These are phyloP conservation scores for Penicillium fuscoglaucum DNA, from an alignment of 2,329 filamentous ascomycete genomes.

Conservation along the genomic window DNA sequence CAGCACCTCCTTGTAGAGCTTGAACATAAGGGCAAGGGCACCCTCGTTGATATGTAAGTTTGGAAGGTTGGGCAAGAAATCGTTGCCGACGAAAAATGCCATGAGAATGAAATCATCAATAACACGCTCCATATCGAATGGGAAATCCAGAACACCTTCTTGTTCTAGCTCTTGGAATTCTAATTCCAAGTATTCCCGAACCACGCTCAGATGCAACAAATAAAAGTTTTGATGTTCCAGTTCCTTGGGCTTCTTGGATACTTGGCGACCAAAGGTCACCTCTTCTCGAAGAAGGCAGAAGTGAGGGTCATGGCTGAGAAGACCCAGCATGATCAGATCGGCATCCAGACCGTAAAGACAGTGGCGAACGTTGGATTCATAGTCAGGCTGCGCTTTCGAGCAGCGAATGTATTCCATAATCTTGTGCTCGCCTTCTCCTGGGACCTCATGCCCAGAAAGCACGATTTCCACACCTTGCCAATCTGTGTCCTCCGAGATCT, in stretches of 20 bases:
- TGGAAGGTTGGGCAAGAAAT: slow-evolving; percentile 95
- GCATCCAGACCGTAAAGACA: slow-evolving; percentile 97
- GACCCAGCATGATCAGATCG: slow-evolving; percentile 96
- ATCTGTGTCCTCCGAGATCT: slow-evolving; percentile 92
- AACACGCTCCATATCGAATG: slow-evolving; percentile 90
- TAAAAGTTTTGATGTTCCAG: slow-evolving; percentile 99
- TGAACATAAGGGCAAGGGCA: slow-evolving; percentile 94
- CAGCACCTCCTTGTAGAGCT: slow-evolving; percentile 87
- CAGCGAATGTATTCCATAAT: slow-evolving; percentile 99
- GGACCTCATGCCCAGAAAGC: slow-evolving; percentile 94
- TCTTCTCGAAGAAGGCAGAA: slow-evolving; percentile 97
- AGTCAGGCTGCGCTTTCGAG: slow-evolving; percentile 90
- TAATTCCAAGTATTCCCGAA: slow-evolving; percentile 92
- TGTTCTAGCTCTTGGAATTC: slow-evolving; percentile 92
- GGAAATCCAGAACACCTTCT: slow-evolving; percentile 68
- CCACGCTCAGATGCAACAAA: slow-evolving; percentile 93
- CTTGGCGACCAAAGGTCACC: slow-evolving; percentile 90
- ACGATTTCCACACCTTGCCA: slow-evolving; percentile 98
- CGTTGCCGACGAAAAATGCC: slow-evolving; percentile 99
- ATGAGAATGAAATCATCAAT: slow-evolving; percentile 99
- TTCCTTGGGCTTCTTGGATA: slow-evolving; percentile 88
- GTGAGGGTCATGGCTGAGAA: slow-evolving; percentile 96
- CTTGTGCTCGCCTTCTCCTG: slow-evolving; percentile 98
- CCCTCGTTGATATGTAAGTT: slow-evolving; percentile 98
- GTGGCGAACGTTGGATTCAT: slow-evolving; percentile 90